These are phyloP conservation scores for Salvia rosmarinus DNA, from an alignment of 257 asterid species.

Conservation along the genomic window DNA sequence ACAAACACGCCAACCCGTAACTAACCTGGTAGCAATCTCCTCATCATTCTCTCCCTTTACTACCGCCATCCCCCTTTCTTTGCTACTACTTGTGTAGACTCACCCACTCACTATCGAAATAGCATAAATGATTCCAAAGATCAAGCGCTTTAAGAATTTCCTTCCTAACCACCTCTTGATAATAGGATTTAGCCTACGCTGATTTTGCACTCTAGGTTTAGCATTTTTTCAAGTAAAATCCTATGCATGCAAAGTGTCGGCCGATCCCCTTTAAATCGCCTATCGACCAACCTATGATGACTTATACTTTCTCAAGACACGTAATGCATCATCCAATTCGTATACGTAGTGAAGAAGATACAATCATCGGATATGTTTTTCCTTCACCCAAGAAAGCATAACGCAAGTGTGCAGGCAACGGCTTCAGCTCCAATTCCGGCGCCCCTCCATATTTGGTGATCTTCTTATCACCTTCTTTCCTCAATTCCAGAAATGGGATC, in stretches of 20 bases:
- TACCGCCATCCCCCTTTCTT: slow-evolving; percentile 4
- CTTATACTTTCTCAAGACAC: too few species aligned
- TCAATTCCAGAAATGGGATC: not conserved
- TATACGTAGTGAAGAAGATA: not conserved
- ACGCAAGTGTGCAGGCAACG: not conserved
- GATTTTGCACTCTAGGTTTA: not conserved
- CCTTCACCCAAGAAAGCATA: not conserved
- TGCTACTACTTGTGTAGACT: not conserved
- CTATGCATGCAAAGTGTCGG: not conserved
- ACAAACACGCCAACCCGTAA: not conserved
- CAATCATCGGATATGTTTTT: not conserved
- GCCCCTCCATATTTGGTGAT: not conserved
- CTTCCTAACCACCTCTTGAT: not conserved
- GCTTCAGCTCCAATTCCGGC: not conserved
- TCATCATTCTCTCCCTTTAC: not conserved
- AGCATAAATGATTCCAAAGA: not conserved
- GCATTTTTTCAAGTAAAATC: not conserved
- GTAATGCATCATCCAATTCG: too few species aligned
- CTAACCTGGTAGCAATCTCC: too few species aligned
- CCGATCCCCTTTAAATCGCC: not conserved
- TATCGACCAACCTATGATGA: too few species aligned
- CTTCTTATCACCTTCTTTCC: not conserved
- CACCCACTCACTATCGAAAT: slow-evolving; percentile 9
- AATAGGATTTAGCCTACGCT: not conserved
- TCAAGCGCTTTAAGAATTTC: not conserved